These are phyloP conservation scores for Yarrowia sp. DNA, from an alignment of 805 yeast genomes.

Conservation along the genomic window DNA sequence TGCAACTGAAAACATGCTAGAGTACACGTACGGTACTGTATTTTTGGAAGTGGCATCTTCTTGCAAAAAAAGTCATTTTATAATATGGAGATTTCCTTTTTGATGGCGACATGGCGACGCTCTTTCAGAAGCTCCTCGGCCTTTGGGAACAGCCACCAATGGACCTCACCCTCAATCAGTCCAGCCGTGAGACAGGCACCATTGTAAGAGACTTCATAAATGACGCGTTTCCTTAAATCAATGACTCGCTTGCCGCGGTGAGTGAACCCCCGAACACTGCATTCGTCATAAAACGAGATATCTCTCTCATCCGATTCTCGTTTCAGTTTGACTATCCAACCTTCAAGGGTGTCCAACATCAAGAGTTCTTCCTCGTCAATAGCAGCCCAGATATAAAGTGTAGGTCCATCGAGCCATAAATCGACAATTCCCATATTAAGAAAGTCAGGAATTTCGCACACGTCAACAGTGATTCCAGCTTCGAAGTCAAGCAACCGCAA, in stretches of 20 bases:
- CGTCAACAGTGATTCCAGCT: background rate
- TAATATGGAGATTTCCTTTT: background rate
- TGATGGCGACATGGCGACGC: background rate
- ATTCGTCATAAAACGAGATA: background rate
- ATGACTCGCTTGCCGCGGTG: background rate
- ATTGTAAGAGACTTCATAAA: background rate
- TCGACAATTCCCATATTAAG: background rate
- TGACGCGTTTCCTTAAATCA: background rate
- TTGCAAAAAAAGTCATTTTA: background rate
- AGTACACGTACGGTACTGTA: no score
- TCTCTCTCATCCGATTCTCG: background rate
- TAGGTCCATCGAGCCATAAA: background rate
- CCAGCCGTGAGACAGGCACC: background rate
- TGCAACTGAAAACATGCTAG: no score
- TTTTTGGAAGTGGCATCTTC: no score
- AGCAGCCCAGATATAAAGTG: background rate
- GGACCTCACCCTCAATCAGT: background rate
- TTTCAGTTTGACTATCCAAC: background rate
- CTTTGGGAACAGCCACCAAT: background rate
- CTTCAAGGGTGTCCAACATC: background rate
- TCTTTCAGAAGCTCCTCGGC: background rate
- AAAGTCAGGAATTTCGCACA: background rate
- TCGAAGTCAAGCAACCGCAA: background rate
- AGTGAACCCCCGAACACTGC: background rate
- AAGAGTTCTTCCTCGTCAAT: background rate